phyloP scores from a whole-genome alignment of 2,329 filamentous ascomycete genomes.

The Aspergillus fijiensis region DNA sequence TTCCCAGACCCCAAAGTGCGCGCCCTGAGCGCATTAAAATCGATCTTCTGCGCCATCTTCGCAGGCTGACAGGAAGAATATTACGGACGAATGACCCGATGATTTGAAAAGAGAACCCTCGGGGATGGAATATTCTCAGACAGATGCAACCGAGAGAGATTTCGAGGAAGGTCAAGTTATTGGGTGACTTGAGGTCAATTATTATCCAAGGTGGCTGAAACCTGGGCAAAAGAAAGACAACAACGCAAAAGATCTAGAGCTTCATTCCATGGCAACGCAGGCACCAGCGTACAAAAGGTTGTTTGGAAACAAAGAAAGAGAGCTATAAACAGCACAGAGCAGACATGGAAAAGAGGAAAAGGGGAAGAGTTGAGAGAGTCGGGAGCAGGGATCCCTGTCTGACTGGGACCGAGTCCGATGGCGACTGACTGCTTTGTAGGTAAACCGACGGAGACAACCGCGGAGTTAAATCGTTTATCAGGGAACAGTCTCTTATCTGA shows the following conservation, averaged over 20 bases:
- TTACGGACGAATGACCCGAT: not conserved
- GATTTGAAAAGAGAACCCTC: too few species aligned
- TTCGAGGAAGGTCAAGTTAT: not conserved
- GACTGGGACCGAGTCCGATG: not conserved
- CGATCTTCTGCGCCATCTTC: constrained; percentile 67
- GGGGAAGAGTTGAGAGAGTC: not conserved
- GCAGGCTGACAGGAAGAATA: not conserved
- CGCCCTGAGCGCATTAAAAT: constrained; percentile 71
- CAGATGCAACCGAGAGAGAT: not conserved
- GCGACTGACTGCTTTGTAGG: not conserved
- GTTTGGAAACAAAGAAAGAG: not conserved
- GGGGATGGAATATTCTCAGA: too few species aligned
- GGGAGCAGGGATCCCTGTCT: too few species aligned
- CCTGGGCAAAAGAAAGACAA: not conserved
- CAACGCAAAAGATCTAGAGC: not conserved
- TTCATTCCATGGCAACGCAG: not conserved
- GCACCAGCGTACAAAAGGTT: not conserved
- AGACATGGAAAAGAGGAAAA: not conserved
- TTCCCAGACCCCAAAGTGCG: constrained; percentile 82
- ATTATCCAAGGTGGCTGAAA: not conserved
- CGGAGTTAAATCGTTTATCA: constrained; percentile 7
- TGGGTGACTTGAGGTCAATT: not conserved
- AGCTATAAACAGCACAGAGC: not conserved
- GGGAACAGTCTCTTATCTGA: not conserved
- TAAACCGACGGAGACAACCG: not conserved